These are phyloP conservation scores for Serendipita sp. DNA, from an alignment of 768 basidiomycete genomes.

Conservation along the genomic window DNA sequence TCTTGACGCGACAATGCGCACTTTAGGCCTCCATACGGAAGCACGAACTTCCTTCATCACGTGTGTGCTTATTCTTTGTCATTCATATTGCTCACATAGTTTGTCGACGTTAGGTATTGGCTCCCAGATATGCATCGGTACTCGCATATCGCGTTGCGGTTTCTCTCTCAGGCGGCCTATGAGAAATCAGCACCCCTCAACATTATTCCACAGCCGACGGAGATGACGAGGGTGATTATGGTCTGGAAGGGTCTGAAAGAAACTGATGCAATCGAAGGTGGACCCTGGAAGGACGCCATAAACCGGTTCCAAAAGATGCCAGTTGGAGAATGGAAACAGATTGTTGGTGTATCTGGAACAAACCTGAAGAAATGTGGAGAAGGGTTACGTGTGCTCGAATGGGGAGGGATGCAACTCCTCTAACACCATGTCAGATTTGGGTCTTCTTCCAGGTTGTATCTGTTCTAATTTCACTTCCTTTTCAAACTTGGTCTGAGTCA, in stretches of 20 bases:
- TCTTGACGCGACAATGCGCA: slow-evolving; percentile 21
- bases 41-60: slow-evolving; percentile 34
- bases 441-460: too few species aligned
- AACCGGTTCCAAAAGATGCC: slow-evolving; percentile 13
- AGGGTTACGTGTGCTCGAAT: slow-evolving; percentile 29
- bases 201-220: slow-evolving; percentile 27
- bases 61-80: slow-evolving; percentile 14
- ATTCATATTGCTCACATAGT: neutral
- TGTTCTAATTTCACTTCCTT: too few species aligned
- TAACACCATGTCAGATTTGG: too few species aligned
- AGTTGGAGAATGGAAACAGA: slow-evolving; percentile 19
- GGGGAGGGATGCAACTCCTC: slow-evolving; percentile 31
- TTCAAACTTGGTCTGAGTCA: too few species aligned
- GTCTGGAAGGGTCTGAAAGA: slow-evolving; percentile 25
- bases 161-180: slow-evolving; percentile 29
- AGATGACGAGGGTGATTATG: slow-evolving; percentile 33
- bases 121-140: slow-evolving; percentile 27
- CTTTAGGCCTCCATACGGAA: slow-evolving; percentile 26
- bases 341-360: slow-evolving; percentile 20
- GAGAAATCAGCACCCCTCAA: slow-evolving; percentile 25
- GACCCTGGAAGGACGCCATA: slow-evolving; percentile 19
- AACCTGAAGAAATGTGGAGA: slow-evolving; percentile 12
- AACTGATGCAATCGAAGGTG: slow-evolving; percentile 7
- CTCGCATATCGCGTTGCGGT: slow-evolving; percentile 28
- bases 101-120: slow-evolving; percentile 24